These are phyloP conservation scores for Colletotrichum viniferum DNA, from an alignment of 2,329 filamentous ascomycete species.

Conservation along the genomic window DNA sequence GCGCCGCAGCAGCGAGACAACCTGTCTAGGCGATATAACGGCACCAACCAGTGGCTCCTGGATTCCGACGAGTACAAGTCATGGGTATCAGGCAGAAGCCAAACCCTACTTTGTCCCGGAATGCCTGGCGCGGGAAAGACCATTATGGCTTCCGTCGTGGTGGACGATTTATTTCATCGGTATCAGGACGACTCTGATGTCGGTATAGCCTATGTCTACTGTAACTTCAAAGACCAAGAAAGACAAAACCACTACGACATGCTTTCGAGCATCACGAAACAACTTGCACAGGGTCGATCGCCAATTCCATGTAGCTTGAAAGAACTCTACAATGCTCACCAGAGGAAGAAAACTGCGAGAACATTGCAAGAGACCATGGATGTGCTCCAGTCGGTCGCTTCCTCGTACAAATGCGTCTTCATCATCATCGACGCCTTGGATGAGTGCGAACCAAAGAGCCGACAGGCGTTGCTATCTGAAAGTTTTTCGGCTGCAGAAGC, in stretches of 20 bases:
- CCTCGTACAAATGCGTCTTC: fast-evolving
- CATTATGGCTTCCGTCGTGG: constrained; percentile 22
- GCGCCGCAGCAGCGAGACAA: constrained; percentile 39
- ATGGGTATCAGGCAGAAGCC: constrained; percentile 27
- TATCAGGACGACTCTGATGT: constrained; percentile 8
- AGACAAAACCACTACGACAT: constrained; percentile 28
- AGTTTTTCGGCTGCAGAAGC: background rate
- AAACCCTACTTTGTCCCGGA: constrained; percentile 46
- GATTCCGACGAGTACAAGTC: constrained; percentile 32
- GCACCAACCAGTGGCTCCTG: constrained; percentile 48
- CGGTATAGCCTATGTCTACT: constrained; percentile 36
- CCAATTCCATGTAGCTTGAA: constrained; percentile 25
- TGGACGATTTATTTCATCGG: constrained; percentile 13
- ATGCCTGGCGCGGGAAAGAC: constrained; percentile 52
- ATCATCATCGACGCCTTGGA: background rate
- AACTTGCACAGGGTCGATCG: constrained; percentile 27
- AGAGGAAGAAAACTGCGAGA: fast-evolving
- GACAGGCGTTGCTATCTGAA: background rate
- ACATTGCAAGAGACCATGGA: fast-evolving
- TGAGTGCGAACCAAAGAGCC: background rate
- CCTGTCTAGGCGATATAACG: constrained; percentile 31
- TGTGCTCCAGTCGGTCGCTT: background rate
- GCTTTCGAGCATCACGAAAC: constrained; percentile 33
- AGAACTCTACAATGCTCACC: background rate
- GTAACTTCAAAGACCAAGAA: constrained; percentile 30